phyloP scores from a whole-genome alignment of 1,284 basidiomycete species.

The Calocybe gambosa region DNA sequence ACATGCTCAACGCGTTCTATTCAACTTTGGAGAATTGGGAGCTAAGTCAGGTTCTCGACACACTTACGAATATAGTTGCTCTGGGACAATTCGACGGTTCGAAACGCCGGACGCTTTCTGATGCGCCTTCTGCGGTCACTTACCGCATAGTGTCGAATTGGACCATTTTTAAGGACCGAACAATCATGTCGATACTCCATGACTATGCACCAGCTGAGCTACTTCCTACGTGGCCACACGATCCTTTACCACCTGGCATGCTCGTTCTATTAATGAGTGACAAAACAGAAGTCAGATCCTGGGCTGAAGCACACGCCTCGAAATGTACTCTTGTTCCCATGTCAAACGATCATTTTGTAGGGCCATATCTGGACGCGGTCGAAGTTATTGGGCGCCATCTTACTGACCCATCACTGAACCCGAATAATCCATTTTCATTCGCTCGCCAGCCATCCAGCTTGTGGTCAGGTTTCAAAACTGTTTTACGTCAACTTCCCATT shows the following conservation, averaged over 20 bases:
- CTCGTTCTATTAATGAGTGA: conserved; percentile 55
- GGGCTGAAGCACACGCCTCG: conserved; percentile 46
- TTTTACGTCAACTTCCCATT: conserved; percentile 50
- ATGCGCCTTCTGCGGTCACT: conserved; percentile 41
- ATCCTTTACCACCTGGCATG: conserved; percentile 52
- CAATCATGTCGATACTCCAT: conserved; percentile 42
- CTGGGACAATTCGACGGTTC: conserved; percentile 15
- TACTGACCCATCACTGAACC: conserved; percentile 9
- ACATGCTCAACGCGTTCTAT: conserved; percentile 55
- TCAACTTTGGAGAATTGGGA: conserved; percentile 67
- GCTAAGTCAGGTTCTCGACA: conserved; percentile 38
- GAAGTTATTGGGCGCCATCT: conserved; percentile 26
- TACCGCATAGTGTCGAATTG: conserved; percentile 70
- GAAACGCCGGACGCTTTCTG: conserved; percentile 26
- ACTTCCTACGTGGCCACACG: conserved; percentile 48
- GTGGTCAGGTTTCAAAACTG: conserved; percentile 47
- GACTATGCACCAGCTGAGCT: conserved; percentile 29
- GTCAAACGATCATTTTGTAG: conserved; percentile 36
- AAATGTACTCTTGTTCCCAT: conserved; percentile 41
- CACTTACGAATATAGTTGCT: conserved; percentile 34
- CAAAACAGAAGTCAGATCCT: conserved; percentile 43
- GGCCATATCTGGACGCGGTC: conserved; percentile 40
- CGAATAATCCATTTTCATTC: conserved; percentile 22
- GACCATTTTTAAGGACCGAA: conserved; percentile 46
- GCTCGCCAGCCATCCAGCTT: conserved; percentile 35